phyloP scores from a whole-genome alignment of 306 rosid genomes.

The Abrus precatorius region DNA sequence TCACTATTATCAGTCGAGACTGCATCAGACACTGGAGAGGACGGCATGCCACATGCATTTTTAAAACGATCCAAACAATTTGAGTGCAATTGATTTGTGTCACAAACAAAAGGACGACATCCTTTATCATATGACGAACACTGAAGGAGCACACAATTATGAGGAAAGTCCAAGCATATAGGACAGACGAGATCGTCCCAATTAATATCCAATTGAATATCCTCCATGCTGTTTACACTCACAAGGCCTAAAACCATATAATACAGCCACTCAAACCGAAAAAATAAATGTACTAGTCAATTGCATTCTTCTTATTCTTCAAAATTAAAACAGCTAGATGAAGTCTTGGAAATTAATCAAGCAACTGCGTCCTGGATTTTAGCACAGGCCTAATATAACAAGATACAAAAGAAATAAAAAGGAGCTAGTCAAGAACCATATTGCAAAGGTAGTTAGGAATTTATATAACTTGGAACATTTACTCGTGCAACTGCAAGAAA shows the following conservation, averaged over 20 bases:
- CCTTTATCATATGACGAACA: conserved; percentile 87
- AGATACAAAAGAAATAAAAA: background rate
- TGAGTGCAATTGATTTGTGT: conserved; percentile 85
- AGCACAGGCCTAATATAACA: conserved; percentile 13
- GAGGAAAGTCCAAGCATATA: conserved; percentile 96
- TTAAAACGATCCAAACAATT: conserved; percentile 94
- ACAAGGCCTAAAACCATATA: conserved; percentile 17
- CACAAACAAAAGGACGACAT: conserved; percentile 90
- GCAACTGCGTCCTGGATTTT: conserved; percentile 23
- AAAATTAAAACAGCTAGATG: conserved; percentile 19
- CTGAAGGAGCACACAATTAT: conserved; percentile 86
- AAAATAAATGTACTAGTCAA: conserved; percentile 2
- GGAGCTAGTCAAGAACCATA: background rate
- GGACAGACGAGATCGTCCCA: conserved; percentile 89
- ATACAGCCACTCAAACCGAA: conserved; percentile 16
- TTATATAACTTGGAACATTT: conserved; percentile 4
- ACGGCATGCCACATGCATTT: conserved; percentile 67
- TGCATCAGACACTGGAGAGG: conserved; percentile 59
- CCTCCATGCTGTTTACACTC: conserved; percentile 48
- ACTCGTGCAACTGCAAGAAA: conserved; percentile 12
- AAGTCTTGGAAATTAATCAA: conserved; percentile 33
- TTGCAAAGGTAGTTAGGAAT: background rate
- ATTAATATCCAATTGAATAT: conserved; percentile 59
- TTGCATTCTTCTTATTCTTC: conserved; percentile 33
- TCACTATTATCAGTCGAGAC: conserved; percentile 52